phyloP scores from a whole-genome alignment of 108 stramenopile genomes.

The Cyclostephanos invisitatus region DNA sequence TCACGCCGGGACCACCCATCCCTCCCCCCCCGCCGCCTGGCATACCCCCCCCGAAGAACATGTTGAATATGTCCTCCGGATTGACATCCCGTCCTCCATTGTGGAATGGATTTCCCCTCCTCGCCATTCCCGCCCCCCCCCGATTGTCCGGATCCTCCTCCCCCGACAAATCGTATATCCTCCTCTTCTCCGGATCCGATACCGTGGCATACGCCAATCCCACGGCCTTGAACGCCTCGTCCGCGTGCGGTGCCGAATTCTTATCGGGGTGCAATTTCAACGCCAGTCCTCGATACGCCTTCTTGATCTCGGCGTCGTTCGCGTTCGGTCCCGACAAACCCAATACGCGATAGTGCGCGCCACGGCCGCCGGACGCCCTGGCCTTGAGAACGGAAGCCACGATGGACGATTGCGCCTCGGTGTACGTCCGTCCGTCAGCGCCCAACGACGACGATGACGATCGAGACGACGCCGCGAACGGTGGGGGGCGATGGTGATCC shows the following conservation, averaged over 20 bases:
- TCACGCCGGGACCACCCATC: slow-evolving; percentile 50
- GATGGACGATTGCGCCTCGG: slow-evolving; percentile 67
- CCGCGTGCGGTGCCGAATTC: slow-evolving; percentile 87
- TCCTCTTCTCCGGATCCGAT: slow-evolving; percentile 82
- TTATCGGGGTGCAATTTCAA: slow-evolving; percentile 93
- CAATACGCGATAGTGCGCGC: slow-evolving; percentile 89
- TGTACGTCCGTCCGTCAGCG: slow-evolving; percentile 66
- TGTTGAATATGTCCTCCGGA: slow-evolving; percentile 96
- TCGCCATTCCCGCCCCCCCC: slow-evolving; percentile 66
- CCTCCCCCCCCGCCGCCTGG: slow-evolving; percentile 28
- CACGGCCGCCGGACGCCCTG: slow-evolving; percentile 69
- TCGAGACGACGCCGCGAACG: slow-evolving; percentile 10
- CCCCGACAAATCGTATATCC: slow-evolving; percentile 87
- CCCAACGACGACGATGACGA: slow-evolving; percentile 38
- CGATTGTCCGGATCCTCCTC: slow-evolving; percentile 92
- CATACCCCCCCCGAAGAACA: slow-evolving; percentile 95
- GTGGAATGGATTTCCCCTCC: slow-evolving; percentile 8
- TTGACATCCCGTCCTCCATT: slow-evolving; percentile 80
- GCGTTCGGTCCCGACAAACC: slow-evolving; percentile 54
- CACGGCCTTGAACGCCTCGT: slow-evolving; percentile 95
- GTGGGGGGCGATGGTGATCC: background rate
- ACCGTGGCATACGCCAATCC: slow-evolving; percentile 89
- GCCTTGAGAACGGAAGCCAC: slow-evolving; percentile 65
- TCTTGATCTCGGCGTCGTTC: slow-evolving; percentile 81
- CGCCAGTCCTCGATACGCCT: slow-evolving; percentile 88